Conservation (phyloP, 1,139 yeast genomes). For the Saccharomyces hybrid region DNA sequence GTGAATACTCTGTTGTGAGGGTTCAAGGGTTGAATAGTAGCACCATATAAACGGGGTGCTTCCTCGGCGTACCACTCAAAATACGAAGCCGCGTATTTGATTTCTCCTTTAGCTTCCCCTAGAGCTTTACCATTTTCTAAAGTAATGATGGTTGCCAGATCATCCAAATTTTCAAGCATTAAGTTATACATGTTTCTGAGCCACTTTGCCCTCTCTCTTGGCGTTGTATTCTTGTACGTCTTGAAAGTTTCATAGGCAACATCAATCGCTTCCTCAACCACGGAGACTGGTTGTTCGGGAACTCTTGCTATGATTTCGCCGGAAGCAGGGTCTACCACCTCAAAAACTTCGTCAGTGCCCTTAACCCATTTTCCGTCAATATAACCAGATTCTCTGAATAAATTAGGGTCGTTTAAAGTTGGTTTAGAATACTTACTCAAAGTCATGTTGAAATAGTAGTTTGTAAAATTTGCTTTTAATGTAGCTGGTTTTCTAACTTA, state of each 20-base stretch:
- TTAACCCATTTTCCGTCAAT: conserved; percentile 70
- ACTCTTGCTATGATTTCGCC: conserved; percentile 47
- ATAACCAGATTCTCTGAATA: conserved; percentile 51
- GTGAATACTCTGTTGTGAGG: conserved; percentile 55
- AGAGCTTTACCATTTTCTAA: conserved; percentile 82
- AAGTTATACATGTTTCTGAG: conserved; percentile 55
- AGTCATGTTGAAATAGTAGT: background rate
- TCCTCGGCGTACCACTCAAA: conserved; percentile 86
- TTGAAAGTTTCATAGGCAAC: conserved; percentile 55
- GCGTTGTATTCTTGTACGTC: conserved; percentile 48
- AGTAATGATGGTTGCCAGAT: conserved; percentile 64
- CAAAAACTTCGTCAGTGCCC: conserved; percentile 46
- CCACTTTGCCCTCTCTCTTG: conserved; percentile 60
- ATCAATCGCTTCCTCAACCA: conserved; percentile 53
- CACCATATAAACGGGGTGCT: conserved; percentile 72
- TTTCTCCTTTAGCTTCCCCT: conserved; percentile 70
- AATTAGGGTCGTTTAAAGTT: conserved; percentile 44
- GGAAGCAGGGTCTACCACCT: conserved; percentile 73
- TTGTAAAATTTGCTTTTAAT: background rate
- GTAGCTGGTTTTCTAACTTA: background rate
- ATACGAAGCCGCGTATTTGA: conserved; percentile 68
- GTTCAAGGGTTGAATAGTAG: conserved; percentile 58
- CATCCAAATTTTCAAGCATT: conserved; percentile 60
- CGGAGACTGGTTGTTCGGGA: conserved; percentile 46
- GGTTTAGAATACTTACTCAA: conserved; percentile 9